These are phyloP conservation scores for Candida ovalis DNA, from an alignment of 805 yeast species.

Conservation along the genomic window DNA sequence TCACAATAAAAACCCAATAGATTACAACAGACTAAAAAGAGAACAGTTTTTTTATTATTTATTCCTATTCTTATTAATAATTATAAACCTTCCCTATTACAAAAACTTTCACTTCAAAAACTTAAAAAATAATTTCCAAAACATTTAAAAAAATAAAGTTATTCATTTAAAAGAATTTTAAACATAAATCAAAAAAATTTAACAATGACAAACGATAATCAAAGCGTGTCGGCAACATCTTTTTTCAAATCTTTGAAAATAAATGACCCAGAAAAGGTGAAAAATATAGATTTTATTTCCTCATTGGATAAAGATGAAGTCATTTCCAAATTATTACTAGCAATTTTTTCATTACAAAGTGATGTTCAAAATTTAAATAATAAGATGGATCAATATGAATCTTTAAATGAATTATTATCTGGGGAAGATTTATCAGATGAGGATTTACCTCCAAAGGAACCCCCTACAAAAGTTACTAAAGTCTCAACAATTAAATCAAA, in stretches of 20 bases:
- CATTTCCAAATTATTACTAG: conserved; percentile 18
- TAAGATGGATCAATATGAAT: conserved; percentile 18
- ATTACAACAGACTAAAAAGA: too few species aligned
- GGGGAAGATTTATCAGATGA: conserved; percentile 16
- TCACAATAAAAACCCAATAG: too few species aligned
- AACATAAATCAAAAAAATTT: too few species aligned
- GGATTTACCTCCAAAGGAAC: neutral
- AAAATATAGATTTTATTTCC: conserved; percentile 13
- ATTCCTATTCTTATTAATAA: too few species aligned
- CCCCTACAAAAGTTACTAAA: conserved; percentile 16
- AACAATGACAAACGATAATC: neutral
- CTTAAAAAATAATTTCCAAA: too few species aligned
- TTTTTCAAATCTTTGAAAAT: conserved; percentile 20
- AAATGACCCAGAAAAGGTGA: conserved; percentile 17
- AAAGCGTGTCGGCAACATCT: conserved; percentile 2
- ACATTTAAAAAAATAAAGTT: too few species aligned
- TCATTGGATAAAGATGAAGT: conserved; percentile 19
- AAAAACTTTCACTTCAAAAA: too few species aligned
- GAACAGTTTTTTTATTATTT: too few species aligned
- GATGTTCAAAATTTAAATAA: conserved; percentile 17
- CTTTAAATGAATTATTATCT: conserved; percentile 14
- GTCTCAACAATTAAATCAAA: conserved; percentile 9
- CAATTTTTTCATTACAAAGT: conserved; percentile 16
- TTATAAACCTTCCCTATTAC: too few species aligned
- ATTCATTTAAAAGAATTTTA: neutral